Evolutionary conservation across 1,284 basidiomycete species (phyloP).

Genomic region (Cryptococcus neoformans): DNA sequence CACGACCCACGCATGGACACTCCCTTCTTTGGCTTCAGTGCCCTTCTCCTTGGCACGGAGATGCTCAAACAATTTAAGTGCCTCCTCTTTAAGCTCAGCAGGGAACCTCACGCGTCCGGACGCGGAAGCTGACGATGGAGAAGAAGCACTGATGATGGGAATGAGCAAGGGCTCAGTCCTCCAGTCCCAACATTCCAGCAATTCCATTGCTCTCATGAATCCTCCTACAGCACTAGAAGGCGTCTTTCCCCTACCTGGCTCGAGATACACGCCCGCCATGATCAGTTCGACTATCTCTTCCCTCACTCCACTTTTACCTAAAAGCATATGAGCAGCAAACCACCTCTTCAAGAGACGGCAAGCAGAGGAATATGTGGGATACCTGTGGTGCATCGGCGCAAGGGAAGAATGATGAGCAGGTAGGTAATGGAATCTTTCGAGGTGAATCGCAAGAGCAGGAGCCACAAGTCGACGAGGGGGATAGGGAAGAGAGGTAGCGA

Average conservation of each 20-base stretch:
- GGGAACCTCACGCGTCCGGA: constrained; percentile 45
- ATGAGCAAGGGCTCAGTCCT: constrained; percentile 54
- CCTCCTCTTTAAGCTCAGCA: constrained; percentile 55
- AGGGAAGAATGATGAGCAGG: constrained; percentile 85
- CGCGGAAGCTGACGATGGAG: constrained; percentile 22
- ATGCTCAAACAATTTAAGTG: constrained; percentile 55
- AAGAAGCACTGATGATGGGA: constrained; percentile 50
- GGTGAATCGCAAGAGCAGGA: constrained; percentile 64
- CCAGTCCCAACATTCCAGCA: constrained; percentile 83
- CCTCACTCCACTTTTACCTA: constrained; percentile 51
- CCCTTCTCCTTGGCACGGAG: constrained; percentile 48
- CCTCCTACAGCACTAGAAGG: constrained; percentile 59
- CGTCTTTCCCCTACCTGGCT: constrained; percentile 39
- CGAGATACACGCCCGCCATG: constrained; percentile 61
- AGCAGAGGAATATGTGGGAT: constrained; percentile 75
- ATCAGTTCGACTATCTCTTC: constrained; percentile 78
- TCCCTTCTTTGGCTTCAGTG: constrained; percentile 32
- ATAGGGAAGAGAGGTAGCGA: constrained; percentile 39
- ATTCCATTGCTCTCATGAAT: constrained; percentile 70
- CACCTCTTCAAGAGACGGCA: constrained; percentile 89
- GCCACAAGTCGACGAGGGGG: constrained; percentile 51
- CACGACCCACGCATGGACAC: constrained; percentile 68
- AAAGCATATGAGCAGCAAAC: constrained; percentile 86
- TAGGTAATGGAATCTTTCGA: constrained; percentile 67
- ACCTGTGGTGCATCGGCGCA: constrained; percentile 73